A percentile compares a stretch with the other conserved stretches of the same genome.
These are phyloP conservation scores for Articulospora tetracladia DNA, from an alignment of 495 filamentous ascomycete genomes.

Conservation along the genomic window DNA sequence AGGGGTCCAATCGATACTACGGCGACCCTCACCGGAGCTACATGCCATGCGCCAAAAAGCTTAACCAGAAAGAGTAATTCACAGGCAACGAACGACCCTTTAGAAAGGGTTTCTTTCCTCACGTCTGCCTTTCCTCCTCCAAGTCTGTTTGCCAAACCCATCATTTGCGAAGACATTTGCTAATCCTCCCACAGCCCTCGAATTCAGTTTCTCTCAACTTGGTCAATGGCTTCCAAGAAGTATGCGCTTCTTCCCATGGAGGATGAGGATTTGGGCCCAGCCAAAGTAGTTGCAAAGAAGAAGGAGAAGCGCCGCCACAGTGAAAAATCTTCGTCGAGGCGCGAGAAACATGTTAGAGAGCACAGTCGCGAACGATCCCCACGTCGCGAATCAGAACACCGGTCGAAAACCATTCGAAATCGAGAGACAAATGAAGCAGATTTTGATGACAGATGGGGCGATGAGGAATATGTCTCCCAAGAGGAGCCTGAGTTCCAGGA, in stretches of 20 bases:
- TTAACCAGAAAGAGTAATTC: background rate
- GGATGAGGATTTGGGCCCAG: constrained; percentile 57
- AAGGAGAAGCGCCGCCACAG: constrained; percentile 33
- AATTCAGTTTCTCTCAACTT: background rate
- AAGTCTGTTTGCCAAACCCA: background rate
- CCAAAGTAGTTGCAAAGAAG: constrained; percentile 41
- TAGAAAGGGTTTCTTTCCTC: background rate
- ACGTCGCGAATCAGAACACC: constrained; percentile 40
- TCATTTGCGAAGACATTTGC: background rate
- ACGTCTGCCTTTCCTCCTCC: background rate
- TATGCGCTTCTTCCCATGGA: constrained; percentile 85
- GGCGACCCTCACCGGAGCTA: background rate
- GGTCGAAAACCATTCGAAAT: constrained; percentile 49
- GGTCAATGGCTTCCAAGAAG: constrained; percentile 49
- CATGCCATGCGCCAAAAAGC: background rate
- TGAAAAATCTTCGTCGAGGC: constrained; percentile 33
- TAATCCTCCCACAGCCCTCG: background rate
- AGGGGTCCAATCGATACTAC: constrained; percentile 1
- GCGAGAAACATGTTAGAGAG: constrained; percentile 31
- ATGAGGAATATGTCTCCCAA: constrained; percentile 59
- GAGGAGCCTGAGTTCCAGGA: constrained; percentile 53
- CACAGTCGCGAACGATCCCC: constrained; percentile 31
- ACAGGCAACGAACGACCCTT: background rate
- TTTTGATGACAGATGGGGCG: constrained; percentile 75
- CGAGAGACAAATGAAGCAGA: constrained; percentile 45